phyloP scores from a whole-genome alignment of 2,329 filamentous ascomycete species.

The Cytospora schulzeri region DNA sequence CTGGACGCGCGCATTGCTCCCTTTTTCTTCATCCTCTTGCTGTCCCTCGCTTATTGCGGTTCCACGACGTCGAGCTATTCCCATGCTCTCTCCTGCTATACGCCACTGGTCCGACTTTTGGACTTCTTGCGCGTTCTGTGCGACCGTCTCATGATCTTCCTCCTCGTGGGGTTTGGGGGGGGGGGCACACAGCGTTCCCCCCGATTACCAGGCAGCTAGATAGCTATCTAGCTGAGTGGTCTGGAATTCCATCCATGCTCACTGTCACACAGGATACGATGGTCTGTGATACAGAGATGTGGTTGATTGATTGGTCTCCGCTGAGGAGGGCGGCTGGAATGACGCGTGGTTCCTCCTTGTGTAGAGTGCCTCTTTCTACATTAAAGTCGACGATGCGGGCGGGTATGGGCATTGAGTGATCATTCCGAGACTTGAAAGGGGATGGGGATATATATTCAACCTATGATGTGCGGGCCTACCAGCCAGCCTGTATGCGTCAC shows the following conservation, averaged over 20 bases:
- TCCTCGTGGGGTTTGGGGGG: background rate
- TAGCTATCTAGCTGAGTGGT: too few relatives aligned
- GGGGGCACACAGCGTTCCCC: too few relatives aligned
- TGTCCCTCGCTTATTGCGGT: conserved; percentile 26
- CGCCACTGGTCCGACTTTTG: conserved; percentile 16
- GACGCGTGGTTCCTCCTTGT: background rate
- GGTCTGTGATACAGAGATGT: background rate
- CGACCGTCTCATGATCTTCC: conserved; percentile 5
- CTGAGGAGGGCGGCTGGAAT: background rate
- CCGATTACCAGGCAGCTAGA: too few relatives aligned
- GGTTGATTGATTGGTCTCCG: background rate
- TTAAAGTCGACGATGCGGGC: too few relatives aligned
- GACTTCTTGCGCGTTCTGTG: conserved; percentile 19
- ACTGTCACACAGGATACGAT: background rate
- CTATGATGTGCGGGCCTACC: too few relatives aligned
- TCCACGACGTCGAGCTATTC: conserved; percentile 18
- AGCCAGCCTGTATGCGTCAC: too few relatives aligned
- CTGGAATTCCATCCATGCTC: background rate
- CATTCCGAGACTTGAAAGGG: background rate
- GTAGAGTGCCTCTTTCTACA: too few relatives aligned
- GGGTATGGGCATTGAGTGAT: background rate
- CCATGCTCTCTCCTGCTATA: conserved; percentile 8
- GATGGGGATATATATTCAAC: too few relatives aligned
- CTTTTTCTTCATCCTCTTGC: background rate
- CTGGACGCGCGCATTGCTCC: conserved; percentile 1